Evolutionary conservation across 345 rosid species (phyloP), one percentile per base, ranked within the genome.

Genomic region (Passiflora organensis): DNA sequence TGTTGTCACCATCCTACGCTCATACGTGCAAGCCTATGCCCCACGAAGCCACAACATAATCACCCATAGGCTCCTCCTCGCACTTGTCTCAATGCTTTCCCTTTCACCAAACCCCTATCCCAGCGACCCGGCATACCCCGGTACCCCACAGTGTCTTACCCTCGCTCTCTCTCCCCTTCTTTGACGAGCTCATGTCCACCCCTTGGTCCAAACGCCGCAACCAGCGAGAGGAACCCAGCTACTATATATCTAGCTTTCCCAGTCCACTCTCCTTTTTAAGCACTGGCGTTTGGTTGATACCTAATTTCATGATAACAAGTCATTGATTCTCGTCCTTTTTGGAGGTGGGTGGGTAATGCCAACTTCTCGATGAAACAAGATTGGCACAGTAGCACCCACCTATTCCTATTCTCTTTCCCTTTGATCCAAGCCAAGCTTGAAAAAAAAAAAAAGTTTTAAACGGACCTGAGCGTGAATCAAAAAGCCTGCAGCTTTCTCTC

Each of bases 1-100:
- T 62, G 58, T 48, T 55, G 80, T 76, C 72, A 13, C 68, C 10
- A 39, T 72, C 75, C 32, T 39, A 23, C 43, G 13, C 65, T 56
- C 60, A 15, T 53, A 6, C 65, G 60, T 50, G 68, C 60, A 69
- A 61, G 44, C 48, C 54, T 17, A 49, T 36, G 25, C 55, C 47
- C 72, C 51, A 60, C 53, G 1, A 37, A 22, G 5, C 34, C 14
- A 47, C 22, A 32, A 32, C 57, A 14, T 5, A 5, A 41, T 15
- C 43, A 6, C 14, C 43, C 43, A 1, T 15, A 41, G 43, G 13
- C 10, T 4, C 12, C 24, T 41, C 24, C 55, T 48, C 52, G 11
- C 9, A 2, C 45, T 32, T 32, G 38, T 6, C 47, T 18, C 38
- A 5, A 14, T 36, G 1, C 63, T 66, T 58, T 62, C 65, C 25